These are phyloP conservation scores for Penicillium egyptiacum DNA, from an alignment of 495 filamentous ascomycete genomes.

Conservation along the genomic window DNA sequence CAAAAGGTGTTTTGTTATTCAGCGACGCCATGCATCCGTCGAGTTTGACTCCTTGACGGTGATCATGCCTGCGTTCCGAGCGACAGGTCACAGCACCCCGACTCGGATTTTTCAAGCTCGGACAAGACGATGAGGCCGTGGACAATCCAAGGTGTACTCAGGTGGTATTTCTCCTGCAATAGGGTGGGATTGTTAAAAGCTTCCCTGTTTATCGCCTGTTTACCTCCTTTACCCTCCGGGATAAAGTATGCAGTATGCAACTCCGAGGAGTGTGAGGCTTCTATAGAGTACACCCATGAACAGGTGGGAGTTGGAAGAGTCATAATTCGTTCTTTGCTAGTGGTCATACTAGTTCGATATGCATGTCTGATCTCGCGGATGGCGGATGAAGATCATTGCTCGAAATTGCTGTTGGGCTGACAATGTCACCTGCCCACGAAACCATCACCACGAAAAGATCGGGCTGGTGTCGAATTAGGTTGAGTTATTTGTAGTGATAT, in stretches of 20 bases:
- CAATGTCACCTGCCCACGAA: constrained; percentile 8
- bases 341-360: background rate
- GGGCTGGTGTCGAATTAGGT: background rate
- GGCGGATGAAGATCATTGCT: background rate
- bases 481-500: background rate
- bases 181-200: background rate
- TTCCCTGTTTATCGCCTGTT: background rate
- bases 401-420: background rate
- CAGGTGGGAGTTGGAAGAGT: background rate
- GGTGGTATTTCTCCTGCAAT: background rate
- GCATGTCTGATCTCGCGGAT: background rate
- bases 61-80: constrained; percentile 10
- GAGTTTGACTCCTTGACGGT: background rate
- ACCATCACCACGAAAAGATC: background rate
- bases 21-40: background rate
- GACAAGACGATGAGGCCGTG: background rate
- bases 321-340: background rate
- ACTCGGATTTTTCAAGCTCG: background rate
- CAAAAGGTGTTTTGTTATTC: background rate
- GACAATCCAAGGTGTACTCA: background rate
- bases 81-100: background rate
- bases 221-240: constrained; percentile 6
- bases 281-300: background rate
- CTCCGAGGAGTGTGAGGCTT: constrained; percentile 2
- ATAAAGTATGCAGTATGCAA: constrained; percentile 9